Evolutionary conservation across 345 rosid species (phyloP).

Genomic region (Abelmoschus esculentus): DNA sequence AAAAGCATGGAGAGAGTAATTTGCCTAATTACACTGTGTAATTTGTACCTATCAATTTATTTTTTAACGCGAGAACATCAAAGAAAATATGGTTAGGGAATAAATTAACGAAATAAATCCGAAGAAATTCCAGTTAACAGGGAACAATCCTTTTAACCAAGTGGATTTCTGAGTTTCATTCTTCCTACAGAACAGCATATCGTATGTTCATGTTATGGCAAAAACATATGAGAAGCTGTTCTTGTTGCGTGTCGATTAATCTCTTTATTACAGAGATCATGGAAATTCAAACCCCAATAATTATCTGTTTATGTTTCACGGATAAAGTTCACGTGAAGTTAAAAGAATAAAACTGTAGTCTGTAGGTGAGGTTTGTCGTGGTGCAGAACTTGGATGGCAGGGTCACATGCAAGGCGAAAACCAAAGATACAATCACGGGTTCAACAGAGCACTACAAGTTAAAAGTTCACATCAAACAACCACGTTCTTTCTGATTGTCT

Average conservation of each 20-base stretch:
- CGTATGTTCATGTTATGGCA: too few relatives aligned
- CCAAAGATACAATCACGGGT: slow-evolving; percentile 8
- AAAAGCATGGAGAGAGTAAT: background rate
- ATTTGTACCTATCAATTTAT: too few relatives aligned
- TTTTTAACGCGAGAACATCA: too few relatives aligned
- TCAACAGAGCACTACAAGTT: slow-evolving; percentile 11
- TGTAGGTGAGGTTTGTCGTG: background rate
- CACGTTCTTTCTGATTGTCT: background rate
- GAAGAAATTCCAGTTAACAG: too few relatives aligned
- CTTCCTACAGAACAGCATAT: too few relatives aligned
- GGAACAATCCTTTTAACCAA: too few relatives aligned
- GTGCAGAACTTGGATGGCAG: background rate
- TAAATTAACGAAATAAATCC: too few relatives aligned
- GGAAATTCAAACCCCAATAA: background rate
- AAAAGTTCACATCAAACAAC: background rate
- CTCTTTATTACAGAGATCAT: too few relatives aligned
- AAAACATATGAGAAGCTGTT: too few relatives aligned
- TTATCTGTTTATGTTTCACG: background rate
- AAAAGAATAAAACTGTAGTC: background rate
- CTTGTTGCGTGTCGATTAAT: too few relatives aligned
- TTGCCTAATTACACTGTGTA: background rate
- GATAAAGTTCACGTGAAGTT: background rate
- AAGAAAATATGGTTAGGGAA: too few relatives aligned
- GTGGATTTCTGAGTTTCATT: too few relatives aligned
- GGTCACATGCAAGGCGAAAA: background rate